Conservation (phyloP, 495 filamentous ascomycete genomes). For the Lichina pygmaea region DNA sequence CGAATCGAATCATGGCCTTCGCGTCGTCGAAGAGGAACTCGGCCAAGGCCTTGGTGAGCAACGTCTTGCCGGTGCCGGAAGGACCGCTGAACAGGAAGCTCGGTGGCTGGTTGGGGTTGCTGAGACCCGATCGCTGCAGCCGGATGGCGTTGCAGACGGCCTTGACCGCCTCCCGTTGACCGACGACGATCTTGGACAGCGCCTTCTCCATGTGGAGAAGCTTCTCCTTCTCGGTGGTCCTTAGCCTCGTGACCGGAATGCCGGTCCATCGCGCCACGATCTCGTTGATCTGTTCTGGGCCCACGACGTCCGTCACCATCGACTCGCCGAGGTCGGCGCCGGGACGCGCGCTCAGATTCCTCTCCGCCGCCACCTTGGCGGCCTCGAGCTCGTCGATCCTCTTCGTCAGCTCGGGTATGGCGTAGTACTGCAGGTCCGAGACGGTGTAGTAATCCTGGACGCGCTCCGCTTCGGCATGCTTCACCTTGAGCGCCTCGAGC, state of each 20-base stretch:
- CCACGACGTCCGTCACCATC: conserved; percentile 74
- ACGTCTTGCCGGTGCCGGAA: conserved; percentile 89
- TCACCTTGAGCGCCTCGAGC: conserved; percentile 62
- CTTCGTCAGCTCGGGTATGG: conserved; percentile 70
- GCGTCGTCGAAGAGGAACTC: conserved; percentile 97
- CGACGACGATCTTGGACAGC: conserved; percentile 60
- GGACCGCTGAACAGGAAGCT: conserved; percentile 98
- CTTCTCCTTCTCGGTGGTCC: conserved; percentile 92
- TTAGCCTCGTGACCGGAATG: conserved; percentile 80
- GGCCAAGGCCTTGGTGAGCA: conserved; percentile 85
- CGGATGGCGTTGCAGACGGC: conserved; percentile 90
- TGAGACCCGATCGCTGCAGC: conserved; percentile 74
- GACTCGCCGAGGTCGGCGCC: conserved; percentile 29
- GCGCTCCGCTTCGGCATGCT: conserved; percentile 77
- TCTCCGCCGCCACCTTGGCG: conserved; percentile 54
- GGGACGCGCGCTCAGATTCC: conserved; percentile 30
- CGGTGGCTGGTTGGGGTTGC: conserved; percentile 84
- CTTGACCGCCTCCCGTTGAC: conserved; percentile 81
- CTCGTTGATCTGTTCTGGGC: conserved; percentile 96
- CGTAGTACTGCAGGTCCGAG: conserved; percentile 88
- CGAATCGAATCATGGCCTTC: conserved; percentile 94
- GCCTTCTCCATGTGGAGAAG: conserved; percentile 79
- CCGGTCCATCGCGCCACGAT: conserved; percentile 92
- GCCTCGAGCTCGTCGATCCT: conserved; percentile 55
- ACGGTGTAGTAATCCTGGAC: conserved; percentile 54